Evolutionary conservation across 345 rosid genomes (phyloP).

Genomic region (Aquilaria malaccensis): DNA sequence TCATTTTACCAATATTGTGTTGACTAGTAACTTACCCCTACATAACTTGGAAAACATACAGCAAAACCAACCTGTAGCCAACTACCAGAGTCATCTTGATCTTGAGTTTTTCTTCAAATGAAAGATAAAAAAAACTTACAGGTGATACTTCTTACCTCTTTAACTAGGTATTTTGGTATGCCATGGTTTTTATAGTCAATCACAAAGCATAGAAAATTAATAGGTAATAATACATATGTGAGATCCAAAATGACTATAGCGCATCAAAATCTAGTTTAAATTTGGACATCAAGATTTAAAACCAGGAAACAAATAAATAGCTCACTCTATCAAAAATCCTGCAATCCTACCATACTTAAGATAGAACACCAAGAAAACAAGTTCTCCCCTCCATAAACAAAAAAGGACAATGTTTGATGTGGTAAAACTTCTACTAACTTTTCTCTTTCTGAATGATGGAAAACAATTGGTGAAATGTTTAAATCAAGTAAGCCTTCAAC

Average conservation of each 20-base stretch:
- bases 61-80: constrained; percentile 61
- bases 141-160: constrained; percentile 38
- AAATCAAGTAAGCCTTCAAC: no score
- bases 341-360: no score
- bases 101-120: constrained; percentile 58
- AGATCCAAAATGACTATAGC: background rate
- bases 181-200: constrained; percentile 71
- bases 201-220: constrained; percentile 6
- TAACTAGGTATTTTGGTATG: constrained; percentile 48
- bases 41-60: background rate
- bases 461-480: no score
- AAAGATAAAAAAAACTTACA: constrained; percentile 51
- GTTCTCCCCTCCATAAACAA: no score
- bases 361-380: no score
- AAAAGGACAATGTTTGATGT: no score
- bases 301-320: background rate
- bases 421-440: no score
- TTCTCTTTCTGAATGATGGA: no score
- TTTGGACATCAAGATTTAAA: no score
- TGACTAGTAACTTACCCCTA: background rate
- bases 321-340: no score
- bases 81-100: constrained; percentile 61
- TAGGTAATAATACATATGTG: no score
- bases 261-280: background rate
- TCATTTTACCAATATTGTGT: background rate